Percentiles rank a stretch among this genome's conserved stretches.
phyloP scores from a whole-genome alignment of 257 asterid species.

The Solanum rostratum region DNA sequence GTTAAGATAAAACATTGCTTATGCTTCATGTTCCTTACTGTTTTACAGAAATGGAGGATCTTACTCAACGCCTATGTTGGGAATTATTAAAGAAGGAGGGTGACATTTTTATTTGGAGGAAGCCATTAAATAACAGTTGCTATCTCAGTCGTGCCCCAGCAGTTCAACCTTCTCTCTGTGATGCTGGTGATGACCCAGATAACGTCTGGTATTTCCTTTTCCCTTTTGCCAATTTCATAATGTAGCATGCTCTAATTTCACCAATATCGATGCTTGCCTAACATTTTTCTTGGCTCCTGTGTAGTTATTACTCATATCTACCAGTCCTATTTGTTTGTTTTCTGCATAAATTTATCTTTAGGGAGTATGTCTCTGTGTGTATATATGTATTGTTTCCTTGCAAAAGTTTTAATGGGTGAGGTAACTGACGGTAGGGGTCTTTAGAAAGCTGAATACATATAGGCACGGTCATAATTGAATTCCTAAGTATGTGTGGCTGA shows the following conservation, averaged over 20 bases:
- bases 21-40: neutral
- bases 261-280: neutral
- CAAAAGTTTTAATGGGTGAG: neutral
- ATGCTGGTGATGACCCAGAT: constrained; percentile 32
- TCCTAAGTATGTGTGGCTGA: neutral
- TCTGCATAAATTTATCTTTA: neutral
- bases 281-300: neutral
- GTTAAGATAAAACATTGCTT: neutral
- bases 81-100: constrained; percentile 37
- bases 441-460: neutral
- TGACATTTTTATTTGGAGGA: constrained; percentile 46
- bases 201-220: constrained; percentile 35
- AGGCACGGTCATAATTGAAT: neutral
- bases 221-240: neutral
- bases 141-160: constrained; percentile 31
- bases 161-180: constrained; percentile 32
- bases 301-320: neutral
- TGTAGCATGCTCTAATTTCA: neutral
- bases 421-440: neutral
- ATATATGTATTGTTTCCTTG: neutral
- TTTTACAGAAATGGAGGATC: constrained; percentile 42
- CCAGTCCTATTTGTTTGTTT: neutral
- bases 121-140: constrained; percentile 45
- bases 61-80: constrained; percentile 43
- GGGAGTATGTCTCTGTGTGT: neutral